Percentiles rank a stretch among this genome's conserved stretches.
These are phyloP conservation scores for Erigeron philadelphicus DNA, from an alignment of 140 eudicot genomes.

Conservation along the genomic window DNA sequence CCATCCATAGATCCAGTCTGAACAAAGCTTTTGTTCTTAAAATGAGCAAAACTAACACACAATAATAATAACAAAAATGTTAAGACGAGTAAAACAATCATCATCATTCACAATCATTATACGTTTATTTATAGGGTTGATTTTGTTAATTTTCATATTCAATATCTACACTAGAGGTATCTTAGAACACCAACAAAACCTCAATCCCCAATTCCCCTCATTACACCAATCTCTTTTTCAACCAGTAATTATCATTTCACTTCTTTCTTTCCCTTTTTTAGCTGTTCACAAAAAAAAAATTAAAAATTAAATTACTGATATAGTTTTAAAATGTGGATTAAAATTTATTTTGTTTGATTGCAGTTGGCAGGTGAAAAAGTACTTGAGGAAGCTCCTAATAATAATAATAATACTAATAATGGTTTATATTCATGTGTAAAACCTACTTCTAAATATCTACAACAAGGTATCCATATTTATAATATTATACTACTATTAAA, in stretches of 20 bases:
- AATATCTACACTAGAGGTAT: constrained; percentile 48
- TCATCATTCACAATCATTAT: constrained; percentile 32
- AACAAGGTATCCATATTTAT: constrained; percentile 39
- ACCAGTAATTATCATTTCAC: too few species aligned
- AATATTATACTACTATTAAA: not conserved
- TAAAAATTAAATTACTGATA: constrained; percentile 7
- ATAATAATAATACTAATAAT: constrained; percentile 17
- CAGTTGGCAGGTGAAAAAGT: constrained; percentile 29
- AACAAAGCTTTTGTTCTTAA: too few species aligned
- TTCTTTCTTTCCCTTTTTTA: too few species aligned
- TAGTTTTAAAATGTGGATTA: too few species aligned
- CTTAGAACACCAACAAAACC: constrained; percentile 45
- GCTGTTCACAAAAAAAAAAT: constrained; percentile 2
- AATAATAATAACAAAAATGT: not conserved
- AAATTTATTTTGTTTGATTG: constrained; percentile 9
- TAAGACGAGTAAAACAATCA: not conserved
- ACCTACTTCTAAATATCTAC: constrained; percentile 53
- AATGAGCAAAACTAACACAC: too few species aligned
- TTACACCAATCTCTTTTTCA: not conserved
- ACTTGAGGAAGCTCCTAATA: constrained; percentile 52
- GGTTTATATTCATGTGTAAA: constrained; percentile 61
- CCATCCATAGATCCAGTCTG: too few species aligned
- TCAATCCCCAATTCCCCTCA: constrained; percentile 1
- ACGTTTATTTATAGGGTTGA: constrained; percentile 41
- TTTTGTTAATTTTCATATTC: constrained; percentile 52